Evolutionary conservation across 2,329 filamentous ascomycete species (phyloP), one percentile per base, ranked within the genome.

Genomic region (Kalaharituber pfeilii): DNA sequence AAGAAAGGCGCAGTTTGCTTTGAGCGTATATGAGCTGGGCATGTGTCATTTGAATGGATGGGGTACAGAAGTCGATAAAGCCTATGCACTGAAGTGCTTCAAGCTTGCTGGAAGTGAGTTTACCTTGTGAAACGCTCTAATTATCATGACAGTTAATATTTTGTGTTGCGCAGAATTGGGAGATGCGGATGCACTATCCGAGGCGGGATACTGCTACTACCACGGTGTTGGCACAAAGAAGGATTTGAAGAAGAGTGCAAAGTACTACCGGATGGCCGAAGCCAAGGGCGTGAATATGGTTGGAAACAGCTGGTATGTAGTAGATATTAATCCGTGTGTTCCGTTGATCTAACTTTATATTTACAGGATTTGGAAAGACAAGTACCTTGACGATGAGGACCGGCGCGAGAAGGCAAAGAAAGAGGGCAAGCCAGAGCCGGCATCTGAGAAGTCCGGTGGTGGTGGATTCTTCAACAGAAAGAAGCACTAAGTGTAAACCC

Each of bases 31-130:
- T 63, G 91, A 98, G 70, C 75, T 98, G 24, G 91, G 91, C 2
- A 87, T 95, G 25, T 94, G 86, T 66, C 89, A 96, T 66, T 87
- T 95, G 79, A 95, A 98, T 63, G 91, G 91, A 4, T 98, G 91
- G 91, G 91, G 91, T 15, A 93, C 94, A 36, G 80, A 89, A 62
- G 87, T 94, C 68, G 91, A 98, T 66, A 94, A 91, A 67, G 71
- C 77, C 4, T 75, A 96, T 56, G 91, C 87, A 0, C 69, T 98
- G 64, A 78, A 87, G 52, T 98, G 91, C 67, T 98, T 95, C 66
- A 91, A 98, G 68, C 94, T 96, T 62, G 91, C 91, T 42, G 89
- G 86, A 52, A 83, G 79, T 81, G 71, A 73, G 79, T 75, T 60
- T 11, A 36, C 2, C 20, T 22, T 28, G 8, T n/a, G 15, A 27